phyloP scores from a whole-genome alignment of 2,329 filamentous ascomycete genomes.

The Arthrobotrys sphaeroides region DNA sequence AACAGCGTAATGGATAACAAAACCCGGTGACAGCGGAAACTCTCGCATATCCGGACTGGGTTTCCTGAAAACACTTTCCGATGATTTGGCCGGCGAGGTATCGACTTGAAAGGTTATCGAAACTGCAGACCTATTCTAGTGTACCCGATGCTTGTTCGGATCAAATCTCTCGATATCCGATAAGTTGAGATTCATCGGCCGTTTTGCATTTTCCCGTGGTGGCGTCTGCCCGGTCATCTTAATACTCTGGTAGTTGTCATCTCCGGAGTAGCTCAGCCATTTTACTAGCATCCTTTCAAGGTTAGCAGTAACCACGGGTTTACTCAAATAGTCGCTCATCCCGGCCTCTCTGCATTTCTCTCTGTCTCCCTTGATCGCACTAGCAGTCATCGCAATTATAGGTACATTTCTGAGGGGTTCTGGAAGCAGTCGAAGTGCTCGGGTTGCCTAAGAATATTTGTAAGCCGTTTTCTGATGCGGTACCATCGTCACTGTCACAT shows the following conservation, averaged over 20 bases:
- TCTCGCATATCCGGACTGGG: neutral
- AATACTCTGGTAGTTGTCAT: constrained; percentile 48
- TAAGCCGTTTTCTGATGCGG: neutral
- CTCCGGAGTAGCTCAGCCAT: constrained; percentile 43
- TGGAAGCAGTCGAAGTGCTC: constrained; percentile 62
- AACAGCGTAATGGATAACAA: neutral
- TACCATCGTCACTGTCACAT: neutral
- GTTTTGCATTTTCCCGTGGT: constrained; percentile 14
- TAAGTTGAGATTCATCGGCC: constrained; percentile 19
- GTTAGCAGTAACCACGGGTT: constrained; percentile 43
- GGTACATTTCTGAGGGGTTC: constrained; percentile 67
- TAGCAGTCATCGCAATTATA: constrained; percentile 84
- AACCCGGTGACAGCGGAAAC: neutral
- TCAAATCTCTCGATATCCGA: constrained; percentile 19
- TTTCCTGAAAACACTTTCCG: neutral
- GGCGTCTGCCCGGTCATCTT: constrained; percentile 45
- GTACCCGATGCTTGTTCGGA: constrained; percentile 6
- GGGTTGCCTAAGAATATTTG: constrained; percentile 19
- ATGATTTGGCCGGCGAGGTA: no score
- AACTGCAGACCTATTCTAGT: neutral
- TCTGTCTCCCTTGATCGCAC: constrained; percentile 77
- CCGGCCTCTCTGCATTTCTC: constrained; percentile 78
- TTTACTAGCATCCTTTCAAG: constrained; percentile 50
- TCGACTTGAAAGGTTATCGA: no score
- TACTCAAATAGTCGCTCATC: constrained; percentile 76